Conservation (phyloP, 495 filamentous ascomycete genomes). For the Annulohypoxylon stygium region DNA sequence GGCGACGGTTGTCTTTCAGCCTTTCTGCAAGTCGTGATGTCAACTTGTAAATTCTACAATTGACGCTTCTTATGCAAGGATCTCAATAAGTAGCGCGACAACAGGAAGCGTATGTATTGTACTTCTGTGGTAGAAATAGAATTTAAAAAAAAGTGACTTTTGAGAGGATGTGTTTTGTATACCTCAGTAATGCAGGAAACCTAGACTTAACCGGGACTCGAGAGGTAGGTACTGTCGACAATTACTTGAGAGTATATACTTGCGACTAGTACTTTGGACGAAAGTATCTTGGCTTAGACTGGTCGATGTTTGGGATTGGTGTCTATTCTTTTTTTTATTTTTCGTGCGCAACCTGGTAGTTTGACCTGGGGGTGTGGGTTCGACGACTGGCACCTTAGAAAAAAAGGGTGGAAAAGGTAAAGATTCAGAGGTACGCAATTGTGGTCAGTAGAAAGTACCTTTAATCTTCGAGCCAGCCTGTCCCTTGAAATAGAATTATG, state of each 20-base stretch:
- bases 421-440: constrained; percentile 43
- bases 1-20: constrained; percentile 4
- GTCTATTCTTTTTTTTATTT: constrained; percentile 34
- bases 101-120: background rate
- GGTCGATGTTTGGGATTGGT: constrained; percentile 47
- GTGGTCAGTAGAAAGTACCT: constrained; percentile 45
- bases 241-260: constrained; percentile 13
- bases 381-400: constrained; percentile 35
- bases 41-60: constrained; percentile 9
- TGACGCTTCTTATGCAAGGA: constrained; percentile 8
- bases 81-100: constrained; percentile 8
- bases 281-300: constrained; percentile 39
- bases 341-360: constrained; percentile 31
- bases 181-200: constrained; percentile 40
- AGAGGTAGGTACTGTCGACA: constrained; percentile 18
- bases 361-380: constrained; percentile 37
- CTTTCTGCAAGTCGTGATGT: background rate
- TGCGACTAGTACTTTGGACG: constrained; percentile 25
- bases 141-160: constrained; percentile 39
- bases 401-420: constrained; percentile 38
- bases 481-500: constrained; percentile 5
- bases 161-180: constrained; percentile 28
- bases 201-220: constrained; percentile 43
- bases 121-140: background rate
- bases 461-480: constrained; percentile 44